These are phyloP conservation scores for Boletus tylopilopsis DNA, from an alignment of 768 basidiomycete genomes.

Conservation along the genomic window DNA sequence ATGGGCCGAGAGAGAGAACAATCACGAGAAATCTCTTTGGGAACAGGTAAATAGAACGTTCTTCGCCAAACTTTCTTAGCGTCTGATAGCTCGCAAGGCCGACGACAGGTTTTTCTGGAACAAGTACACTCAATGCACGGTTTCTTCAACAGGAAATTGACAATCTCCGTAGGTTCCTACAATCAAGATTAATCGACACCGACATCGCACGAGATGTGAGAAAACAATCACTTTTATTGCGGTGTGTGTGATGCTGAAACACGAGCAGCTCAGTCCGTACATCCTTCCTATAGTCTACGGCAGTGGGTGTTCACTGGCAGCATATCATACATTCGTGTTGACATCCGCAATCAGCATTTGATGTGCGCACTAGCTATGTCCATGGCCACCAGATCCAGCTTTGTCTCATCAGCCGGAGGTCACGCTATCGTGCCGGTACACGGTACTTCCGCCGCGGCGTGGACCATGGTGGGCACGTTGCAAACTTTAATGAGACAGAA, in stretches of 20 bases:
- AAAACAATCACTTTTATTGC: neutral
- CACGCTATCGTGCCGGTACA: slow-evolving; percentile 91
- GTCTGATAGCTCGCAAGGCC: slow-evolving; percentile 46
- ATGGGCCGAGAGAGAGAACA: slow-evolving; percentile 51
- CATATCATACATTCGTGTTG: neutral
- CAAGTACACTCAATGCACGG: slow-evolving; percentile 35
- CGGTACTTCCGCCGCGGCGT: slow-evolving; percentile 96
- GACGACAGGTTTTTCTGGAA: slow-evolving; percentile 99
- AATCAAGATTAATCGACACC: slow-evolving; percentile 56
- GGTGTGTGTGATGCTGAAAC: slow-evolving; percentile 7
- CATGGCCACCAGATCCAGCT: slow-evolving; percentile 79
- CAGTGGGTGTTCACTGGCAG: slow-evolving; percentile 54
- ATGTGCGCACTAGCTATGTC: slow-evolving; percentile 69
- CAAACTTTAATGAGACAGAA: slow-evolving; percentile 98
- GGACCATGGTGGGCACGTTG: slow-evolving; percentile 83
- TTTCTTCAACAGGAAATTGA: slow-evolving; percentile 4
- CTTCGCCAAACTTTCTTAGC: neutral
- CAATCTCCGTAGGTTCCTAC: slow-evolving; percentile 41
- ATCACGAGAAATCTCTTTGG: slow-evolving; percentile 62
- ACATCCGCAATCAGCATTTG: slow-evolving; percentile 61
- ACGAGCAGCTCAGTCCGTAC: slow-evolving; percentile 70
- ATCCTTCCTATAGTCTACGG: slow-evolving; percentile 94
- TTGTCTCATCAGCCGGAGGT: slow-evolving; percentile 88
- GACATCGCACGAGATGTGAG: slow-evolving; percentile 65
- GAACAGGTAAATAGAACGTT: slow-evolving; percentile 54